A percentile compares a stretch with the other conserved stretches of the same genome.
Conservation (phyloP, 371 early-diverging fungal species). For the Parasitella parasitica region DNA sequence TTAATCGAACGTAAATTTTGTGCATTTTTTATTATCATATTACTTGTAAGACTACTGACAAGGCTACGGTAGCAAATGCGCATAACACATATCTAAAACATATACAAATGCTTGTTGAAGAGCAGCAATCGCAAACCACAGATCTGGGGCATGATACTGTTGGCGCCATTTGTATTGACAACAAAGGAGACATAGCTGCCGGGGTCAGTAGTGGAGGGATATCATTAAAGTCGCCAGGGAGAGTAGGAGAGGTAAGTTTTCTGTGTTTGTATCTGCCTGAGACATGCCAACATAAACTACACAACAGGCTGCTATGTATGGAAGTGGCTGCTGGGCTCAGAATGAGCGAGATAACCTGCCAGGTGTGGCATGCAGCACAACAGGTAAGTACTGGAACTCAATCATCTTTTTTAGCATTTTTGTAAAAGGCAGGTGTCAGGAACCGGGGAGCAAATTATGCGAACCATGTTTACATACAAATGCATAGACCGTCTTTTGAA, state of each 20-base stretch:
- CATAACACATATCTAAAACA: slow-evolving; percentile 26
- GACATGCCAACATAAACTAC: too few species aligned
- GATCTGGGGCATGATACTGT: slow-evolving; percentile 76
- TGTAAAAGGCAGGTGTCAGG: slow-evolving; percentile 27
- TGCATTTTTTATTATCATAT: background rate
- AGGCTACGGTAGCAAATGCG: slow-evolving; percentile 14
- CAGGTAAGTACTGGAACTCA: slow-evolving; percentile 32
- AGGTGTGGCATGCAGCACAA: slow-evolving; percentile 69
- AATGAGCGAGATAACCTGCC: slow-evolving; percentile 17
- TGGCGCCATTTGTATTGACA: slow-evolving; percentile 81
- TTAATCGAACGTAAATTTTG: slow-evolving; percentile 29
- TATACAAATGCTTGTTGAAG: slow-evolving; percentile 17
- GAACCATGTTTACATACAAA: slow-evolving; percentile 61
- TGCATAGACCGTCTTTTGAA: slow-evolving; percentile 37
- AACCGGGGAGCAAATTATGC: slow-evolving; percentile 84
- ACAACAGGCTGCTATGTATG: slow-evolving; percentile 75
- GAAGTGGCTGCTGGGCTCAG: slow-evolving; percentile 75
- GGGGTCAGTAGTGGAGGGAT: slow-evolving; percentile 91
- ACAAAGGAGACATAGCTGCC: slow-evolving; percentile 62
- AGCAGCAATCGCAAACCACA: background rate
- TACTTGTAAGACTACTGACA: too few species aligned
- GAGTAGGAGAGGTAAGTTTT: slow-evolving; percentile 87
- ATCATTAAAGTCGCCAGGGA: slow-evolving; percentile 77
- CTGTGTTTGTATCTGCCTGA: too few species aligned
- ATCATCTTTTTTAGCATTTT: background rate